phyloP scores from a whole-genome alignment of 345 rosid species.

The Lumnitzera littorea region DNA sequence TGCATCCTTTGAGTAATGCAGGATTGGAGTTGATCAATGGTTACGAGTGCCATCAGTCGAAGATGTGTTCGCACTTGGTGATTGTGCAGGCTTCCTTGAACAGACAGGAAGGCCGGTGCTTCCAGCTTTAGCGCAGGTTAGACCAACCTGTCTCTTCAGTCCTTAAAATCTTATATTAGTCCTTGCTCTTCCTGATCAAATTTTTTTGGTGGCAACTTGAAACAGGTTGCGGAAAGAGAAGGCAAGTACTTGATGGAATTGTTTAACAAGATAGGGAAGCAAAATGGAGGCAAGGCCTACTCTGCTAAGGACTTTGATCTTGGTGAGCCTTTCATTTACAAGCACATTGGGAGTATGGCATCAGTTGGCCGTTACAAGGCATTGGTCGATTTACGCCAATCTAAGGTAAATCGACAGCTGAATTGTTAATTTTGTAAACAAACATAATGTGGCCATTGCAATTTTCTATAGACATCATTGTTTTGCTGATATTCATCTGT shows the following conservation, averaged over 20 bases:
- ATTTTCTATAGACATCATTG: not conserved
- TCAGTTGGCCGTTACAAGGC: slow-evolving; percentile 69
- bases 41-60: slow-evolving; percentile 49
- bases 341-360: slow-evolving; percentile 72
- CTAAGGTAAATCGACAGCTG: slow-evolving; percentile 30
- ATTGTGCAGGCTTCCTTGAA: slow-evolving; percentile 73
- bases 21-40: slow-evolving; percentile 66
- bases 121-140: slow-evolving; percentile 69
- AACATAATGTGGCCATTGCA: not conserved
- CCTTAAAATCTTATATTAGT: too few species aligned
- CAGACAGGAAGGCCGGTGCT: slow-evolving; percentile 61
- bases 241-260: slow-evolving; percentile 49
- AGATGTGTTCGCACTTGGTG: slow-evolving; percentile 67
- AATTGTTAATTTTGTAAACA: too few species aligned
- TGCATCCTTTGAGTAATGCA: slow-evolving; percentile 5
- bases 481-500: not conserved
- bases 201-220: not conserved
- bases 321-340: slow-evolving; percentile 59
- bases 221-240: slow-evolving; percentile 69
- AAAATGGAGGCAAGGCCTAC: slow-evolving; percentile 45
- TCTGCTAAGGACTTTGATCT: slow-evolving; percentile 28
- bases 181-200: not conserved
- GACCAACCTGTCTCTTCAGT: not conserved
- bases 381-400: slow-evolving; percentile 54
- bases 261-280: slow-evolving; percentile 43